phyloP scores from a whole-genome alignment of 208 protist genomes.

The Borovskyia barvae region DNA sequence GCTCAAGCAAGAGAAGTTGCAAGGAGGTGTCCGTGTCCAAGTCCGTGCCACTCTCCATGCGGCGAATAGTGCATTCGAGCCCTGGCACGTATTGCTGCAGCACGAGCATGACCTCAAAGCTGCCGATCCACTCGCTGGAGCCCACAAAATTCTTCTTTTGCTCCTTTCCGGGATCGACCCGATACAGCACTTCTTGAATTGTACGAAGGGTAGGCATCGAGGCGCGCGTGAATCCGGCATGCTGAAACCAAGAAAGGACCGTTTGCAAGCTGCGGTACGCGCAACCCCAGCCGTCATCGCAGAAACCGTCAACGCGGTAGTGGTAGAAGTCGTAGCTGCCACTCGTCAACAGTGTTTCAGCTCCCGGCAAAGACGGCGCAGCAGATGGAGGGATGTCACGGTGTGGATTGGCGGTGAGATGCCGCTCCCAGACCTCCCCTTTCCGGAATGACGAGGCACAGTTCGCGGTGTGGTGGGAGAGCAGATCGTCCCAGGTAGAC shows the following conservation, averaged over 20 bases:
- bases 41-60: slow-evolving; percentile 79
- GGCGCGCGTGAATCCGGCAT: slow-evolving; percentile 40
- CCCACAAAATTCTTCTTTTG: slow-evolving; percentile 80
- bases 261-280: slow-evolving; percentile 93
- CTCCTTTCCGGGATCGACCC: slow-evolving; percentile 84
- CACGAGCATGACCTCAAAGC: slow-evolving; percentile 91
- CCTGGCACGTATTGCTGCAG: slow-evolving; percentile 76
- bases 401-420: slow-evolving; percentile 59
- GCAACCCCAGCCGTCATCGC: slow-evolving; percentile 96
- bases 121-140: slow-evolving; percentile 94
- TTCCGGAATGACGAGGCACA: slow-evolving; percentile 6
- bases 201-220: slow-evolving; percentile 60
- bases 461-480: not conserved
- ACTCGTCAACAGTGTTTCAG: slow-evolving; percentile 45
- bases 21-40: slow-evolving; percentile 72
- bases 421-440: slow-evolving; percentile 51
- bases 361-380: slow-evolving; percentile 26
- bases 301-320: slow-evolving; percentile 92
- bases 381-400: slow-evolving; percentile 17
- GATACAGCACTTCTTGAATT: slow-evolving; percentile 87
- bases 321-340: slow-evolving; percentile 95
- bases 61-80: slow-evolving; percentile 84
- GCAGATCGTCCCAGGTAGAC: slow-evolving; percentile 16
- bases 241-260: slow-evolving; percentile 81
- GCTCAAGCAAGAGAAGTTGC: slow-evolving; percentile 63